Conservation (phyloP, 257 asterid genomes). For the Solanum lycopersicoides region DNA sequence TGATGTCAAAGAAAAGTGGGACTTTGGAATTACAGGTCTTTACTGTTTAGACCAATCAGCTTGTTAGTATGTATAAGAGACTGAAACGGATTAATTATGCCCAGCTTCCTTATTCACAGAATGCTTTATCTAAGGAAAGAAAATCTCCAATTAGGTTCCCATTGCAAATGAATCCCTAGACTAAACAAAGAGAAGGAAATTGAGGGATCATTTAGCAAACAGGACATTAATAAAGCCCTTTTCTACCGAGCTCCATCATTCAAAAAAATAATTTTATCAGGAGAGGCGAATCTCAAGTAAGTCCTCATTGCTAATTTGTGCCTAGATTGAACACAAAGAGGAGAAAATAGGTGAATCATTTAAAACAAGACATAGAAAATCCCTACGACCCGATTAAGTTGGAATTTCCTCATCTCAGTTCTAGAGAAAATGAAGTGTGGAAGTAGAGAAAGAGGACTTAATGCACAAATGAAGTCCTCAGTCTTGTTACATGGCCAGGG, state of each 20-base stretch:
- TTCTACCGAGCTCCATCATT: not conserved
- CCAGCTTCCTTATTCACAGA: not conserved
- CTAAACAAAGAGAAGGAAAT: not conserved
- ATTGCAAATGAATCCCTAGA: not conserved
- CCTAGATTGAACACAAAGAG: not conserved
- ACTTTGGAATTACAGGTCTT: not conserved
- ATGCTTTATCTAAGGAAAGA: not conserved
- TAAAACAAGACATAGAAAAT: not conserved
- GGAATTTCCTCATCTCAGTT: not conserved
- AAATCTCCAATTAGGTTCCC: not conserved
- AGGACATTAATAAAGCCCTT: not conserved
- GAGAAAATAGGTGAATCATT: not conserved
- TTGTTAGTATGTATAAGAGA: not conserved
- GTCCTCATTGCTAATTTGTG: not conserved
- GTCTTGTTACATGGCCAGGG: not conserved
- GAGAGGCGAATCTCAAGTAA: not conserved
- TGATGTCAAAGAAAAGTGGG: not conserved
- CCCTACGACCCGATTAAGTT: not conserved
- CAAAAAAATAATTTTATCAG: not conserved
- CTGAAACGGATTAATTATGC: not conserved
- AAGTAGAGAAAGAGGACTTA: not conserved
- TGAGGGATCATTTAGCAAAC: not conserved
- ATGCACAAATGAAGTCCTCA: not conserved
- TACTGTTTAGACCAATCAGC: not conserved
- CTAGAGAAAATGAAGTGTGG: not conserved